Conservation (phyloP, 2,329 filamentous ascomycete genomes). For the Cryphonectria naterciae region DNA sequence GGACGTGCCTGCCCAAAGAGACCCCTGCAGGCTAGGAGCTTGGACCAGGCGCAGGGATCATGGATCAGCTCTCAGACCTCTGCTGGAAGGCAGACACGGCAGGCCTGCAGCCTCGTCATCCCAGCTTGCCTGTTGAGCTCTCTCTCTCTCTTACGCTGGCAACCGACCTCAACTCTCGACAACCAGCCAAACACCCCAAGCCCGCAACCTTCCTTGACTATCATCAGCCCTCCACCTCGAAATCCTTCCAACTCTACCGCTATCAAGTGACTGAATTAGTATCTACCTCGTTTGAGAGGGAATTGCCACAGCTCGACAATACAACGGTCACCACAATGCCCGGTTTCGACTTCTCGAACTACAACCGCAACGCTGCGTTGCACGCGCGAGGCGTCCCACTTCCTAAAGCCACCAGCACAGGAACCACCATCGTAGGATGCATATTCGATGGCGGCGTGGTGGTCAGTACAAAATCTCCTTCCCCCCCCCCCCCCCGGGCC, state of each 20-base stretch:
- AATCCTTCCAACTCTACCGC: conserved; percentile 2
- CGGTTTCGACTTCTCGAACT: conserved; percentile 99
- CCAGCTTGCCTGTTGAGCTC: conserved; percentile 41
- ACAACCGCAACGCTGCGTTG: conserved; percentile 97
- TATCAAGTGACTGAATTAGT: not conserved
- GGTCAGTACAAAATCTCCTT: conserved; percentile 53
- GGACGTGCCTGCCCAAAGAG: conserved; percentile 23
- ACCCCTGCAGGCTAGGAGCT: conserved; percentile 32
- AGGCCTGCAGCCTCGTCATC: conserved; percentile 60
- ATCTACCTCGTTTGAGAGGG: not conserved
- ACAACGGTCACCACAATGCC: conserved; percentile 66
- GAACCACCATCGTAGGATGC: conserved; percentile 98
- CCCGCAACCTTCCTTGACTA: conserved; percentile 2
- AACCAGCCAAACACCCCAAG: conserved; percentile 3
- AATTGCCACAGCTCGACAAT: conserved; percentile 5
- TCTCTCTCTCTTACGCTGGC: conserved; percentile 19
- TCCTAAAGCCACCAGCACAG: conserved; percentile 96
- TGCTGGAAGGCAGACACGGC: conserved; percentile 41
- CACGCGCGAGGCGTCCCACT: conserved; percentile 92
- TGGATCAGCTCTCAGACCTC: conserved; percentile 5
- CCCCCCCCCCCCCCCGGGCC: not conserved
- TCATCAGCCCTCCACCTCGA: conserved; percentile 15
- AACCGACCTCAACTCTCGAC: conserved; percentile 15
- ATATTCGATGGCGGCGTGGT: conserved; percentile 96
- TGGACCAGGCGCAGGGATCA: conserved; percentile 29